Percentiles rank a stretch among this genome's conserved stretches.
These are phyloP conservation scores for Ophiocordyceps sinensis DNA, from an alignment of 2,329 filamentous ascomycete genomes.

Conservation along the genomic window DNA sequence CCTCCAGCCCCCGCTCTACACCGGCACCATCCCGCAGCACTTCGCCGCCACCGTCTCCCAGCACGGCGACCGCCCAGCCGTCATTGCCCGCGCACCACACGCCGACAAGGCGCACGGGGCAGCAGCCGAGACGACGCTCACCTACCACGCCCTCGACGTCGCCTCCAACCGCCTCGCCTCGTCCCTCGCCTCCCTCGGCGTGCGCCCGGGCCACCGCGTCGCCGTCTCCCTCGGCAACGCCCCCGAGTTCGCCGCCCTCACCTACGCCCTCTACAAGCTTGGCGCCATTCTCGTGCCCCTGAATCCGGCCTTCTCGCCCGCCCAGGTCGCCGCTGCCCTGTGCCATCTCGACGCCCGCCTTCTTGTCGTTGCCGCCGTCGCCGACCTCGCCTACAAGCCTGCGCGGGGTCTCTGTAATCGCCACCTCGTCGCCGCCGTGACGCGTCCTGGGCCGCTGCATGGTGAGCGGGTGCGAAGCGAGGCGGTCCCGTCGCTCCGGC, in stretches of 20 bases:
- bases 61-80: conserved; percentile 49
- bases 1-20: conserved; percentile 50
- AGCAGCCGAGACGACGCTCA: conserved; percentile 46
- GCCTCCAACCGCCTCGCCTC: conserved; percentile 63
- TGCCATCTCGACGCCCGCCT: conserved; percentile 59
- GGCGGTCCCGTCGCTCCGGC: conserved; percentile 53
- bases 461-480: conserved; percentile 18
- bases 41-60: conserved; percentile 50
- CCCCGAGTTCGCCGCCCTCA: conserved; percentile 68
- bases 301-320: conserved; percentile 75
- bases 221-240: conserved; percentile 79
- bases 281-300: conserved; percentile 89
- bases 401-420: conserved; percentile 39
- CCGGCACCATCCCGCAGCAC: conserved; percentile 57
- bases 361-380: conserved; percentile 75
- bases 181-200: conserved; percentile 59
- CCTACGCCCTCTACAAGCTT: conserved; percentile 85
- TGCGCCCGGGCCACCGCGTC: conserved; percentile 63
- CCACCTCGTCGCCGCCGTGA: conserved; percentile 32
- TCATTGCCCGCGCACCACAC: conserved; percentile 34
- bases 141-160: conserved; percentile 60
- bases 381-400: conserved; percentile 59
- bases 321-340: conserved; percentile 66
- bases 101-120: not conserved
- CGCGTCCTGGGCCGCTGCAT: conserved; percentile 28